Base-by-base conservation (phyloP, 805 yeast genomes). In the Pichia manshurica region DNA sequence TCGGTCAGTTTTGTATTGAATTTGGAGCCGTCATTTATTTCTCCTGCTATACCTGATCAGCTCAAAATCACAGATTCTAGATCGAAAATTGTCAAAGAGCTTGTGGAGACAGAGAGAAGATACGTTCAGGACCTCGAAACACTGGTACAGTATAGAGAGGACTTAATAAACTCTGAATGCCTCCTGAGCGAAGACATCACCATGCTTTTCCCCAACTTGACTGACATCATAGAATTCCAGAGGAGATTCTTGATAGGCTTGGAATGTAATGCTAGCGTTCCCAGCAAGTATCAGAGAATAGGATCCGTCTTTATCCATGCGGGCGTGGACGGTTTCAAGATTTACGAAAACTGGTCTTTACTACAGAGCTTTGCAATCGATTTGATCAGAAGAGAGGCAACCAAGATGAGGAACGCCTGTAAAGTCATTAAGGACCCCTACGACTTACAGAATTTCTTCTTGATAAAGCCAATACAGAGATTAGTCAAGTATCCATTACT, bases 401-500 rank as follows among this genome's bases (percentile, higher is more conserved):
- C 72, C 5, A 78, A 78, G 55, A 73, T 88, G 45, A 67, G 62
- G 41, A 74, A 74, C 50, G 73, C 81, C 19, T 73, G 84, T 4
- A 61, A 69, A 19, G 67, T 89, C 35, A 79, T 90, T 50, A 91
- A 82, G 54, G 91, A 93, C 23, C 84, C 87, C 38, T 82, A 89
- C 61, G 99, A 91, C 64, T 72, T 93, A 46, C 98, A 87, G 62
- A 82, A 91, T 44, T 87, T 87, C 65, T 87, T 86, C 64, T 73
- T 93, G 37, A 79, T 93, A 56, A 93, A 91, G 64, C 99, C 99
- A 0, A 87, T 93, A 34, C 99, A 93, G 70, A 77, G 99, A 53
- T 74, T 93, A n/a, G 87, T 96, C 73, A 87, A 90, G 63, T 93
- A 93, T 65, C 99, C 98, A 2, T 68, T 93, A 44, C 71, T 93